Percentiles rank a stretch among this genome's conserved stretches.
Conservation (phyloP, 2,329 filamentous ascomycete genomes). For the Aspergillus oerlinghausenensis region DNA sequence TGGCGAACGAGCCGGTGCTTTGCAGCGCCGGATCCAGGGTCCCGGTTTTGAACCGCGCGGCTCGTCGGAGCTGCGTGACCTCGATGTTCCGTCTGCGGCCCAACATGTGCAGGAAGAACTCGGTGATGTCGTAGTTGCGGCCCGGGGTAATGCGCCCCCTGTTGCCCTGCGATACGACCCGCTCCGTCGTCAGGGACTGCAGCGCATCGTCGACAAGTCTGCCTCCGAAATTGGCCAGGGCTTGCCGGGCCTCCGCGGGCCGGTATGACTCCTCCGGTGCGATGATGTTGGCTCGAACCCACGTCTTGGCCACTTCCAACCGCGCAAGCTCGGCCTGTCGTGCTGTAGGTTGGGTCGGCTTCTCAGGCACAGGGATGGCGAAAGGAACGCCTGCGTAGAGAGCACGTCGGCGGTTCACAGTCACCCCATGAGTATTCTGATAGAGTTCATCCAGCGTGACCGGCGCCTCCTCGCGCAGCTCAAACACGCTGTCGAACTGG, state of each 20-base stretch:
- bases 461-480: slow-evolving; percentile 34
- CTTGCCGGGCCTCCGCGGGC: slow-evolving; percentile 31
- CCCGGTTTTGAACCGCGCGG: slow-evolving; percentile 39
- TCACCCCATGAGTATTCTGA: slow-evolving; percentile 26
- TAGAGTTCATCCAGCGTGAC: slow-evolving; percentile 34
- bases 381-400: slow-evolving; percentile 34
- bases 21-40: slow-evolving; percentile 39
- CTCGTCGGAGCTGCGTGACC: slow-evolving; percentile 35
- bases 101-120: slow-evolving; percentile 37
- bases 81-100: slow-evolving; percentile 40
- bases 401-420: slow-evolving; percentile 31
- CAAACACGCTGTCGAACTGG: slow-evolving; percentile 40
- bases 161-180: slow-evolving; percentile 36
- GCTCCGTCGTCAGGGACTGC: slow-evolving; percentile 37
- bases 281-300: slow-evolving; percentile 45
- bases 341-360: slow-evolving; percentile 1
- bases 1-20: slow-evolving; percentile 23
- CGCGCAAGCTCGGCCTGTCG: slow-evolving; percentile 20
- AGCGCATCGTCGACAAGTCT: slow-evolving; percentile 36
- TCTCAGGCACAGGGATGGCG: slow-evolving; percentile 20
- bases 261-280: slow-evolving; percentile 41
- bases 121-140: slow-evolving; percentile 42
- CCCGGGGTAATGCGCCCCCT: slow-evolving; percentile 37
- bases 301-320: slow-evolving; percentile 41
- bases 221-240: slow-evolving; percentile 30